phyloP scores from a whole-genome alignment of 2,329 filamentous ascomycete species.

The Claviceps sp. region DNA sequence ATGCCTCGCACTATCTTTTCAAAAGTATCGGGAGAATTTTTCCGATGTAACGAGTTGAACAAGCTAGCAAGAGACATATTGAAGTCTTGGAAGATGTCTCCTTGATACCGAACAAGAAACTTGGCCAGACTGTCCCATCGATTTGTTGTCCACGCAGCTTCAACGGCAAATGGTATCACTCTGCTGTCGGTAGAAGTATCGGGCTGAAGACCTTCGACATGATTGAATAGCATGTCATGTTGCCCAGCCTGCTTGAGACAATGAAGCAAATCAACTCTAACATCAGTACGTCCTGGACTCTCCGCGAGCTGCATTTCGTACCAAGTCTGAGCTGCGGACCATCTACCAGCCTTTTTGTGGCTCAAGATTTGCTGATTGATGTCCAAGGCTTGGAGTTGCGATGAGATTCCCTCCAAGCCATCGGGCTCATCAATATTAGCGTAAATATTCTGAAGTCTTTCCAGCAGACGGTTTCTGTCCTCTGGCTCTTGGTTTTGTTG shows the following conservation, averaged over 20 bases:
- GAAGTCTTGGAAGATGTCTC: conserved; percentile 48
- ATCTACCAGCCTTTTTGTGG: conserved; percentile 83
- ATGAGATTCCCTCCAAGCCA: conserved; percentile 86
- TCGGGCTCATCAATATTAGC: conserved; percentile 96
- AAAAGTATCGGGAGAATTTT: conserved; percentile 38
- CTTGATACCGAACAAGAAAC: conserved; percentile 45
- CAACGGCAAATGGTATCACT: conserved; percentile 71
- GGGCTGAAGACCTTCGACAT: conserved; percentile 62
- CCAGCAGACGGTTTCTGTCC: conserved; percentile 53
- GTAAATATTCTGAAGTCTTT: conserved; percentile 83
- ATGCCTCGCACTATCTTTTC: conserved; percentile 45
- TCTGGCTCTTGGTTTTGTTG: conserved; percentile 31
- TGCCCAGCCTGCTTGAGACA: conserved; percentile 94
- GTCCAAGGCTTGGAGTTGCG: conserved; percentile 73
- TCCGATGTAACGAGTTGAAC: conserved; percentile 46
- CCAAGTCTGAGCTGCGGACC: conserved; percentile 94
- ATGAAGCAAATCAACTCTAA: conserved; percentile 70
- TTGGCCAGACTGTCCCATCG: conserved; percentile 65
- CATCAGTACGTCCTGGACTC: conserved; percentile 60
- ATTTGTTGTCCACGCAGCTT: conserved; percentile 82
- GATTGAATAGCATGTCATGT: conserved; percentile 76
- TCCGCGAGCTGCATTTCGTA: conserved; percentile 83
- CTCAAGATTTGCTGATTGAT: conserved; percentile 88
- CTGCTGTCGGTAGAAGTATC: conserved; percentile 39
- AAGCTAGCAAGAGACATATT: conserved; percentile 60